Base-by-base conservation (phyloP, 2,329 filamentous ascomycete species). In the Aspergillus sp. region DNA sequence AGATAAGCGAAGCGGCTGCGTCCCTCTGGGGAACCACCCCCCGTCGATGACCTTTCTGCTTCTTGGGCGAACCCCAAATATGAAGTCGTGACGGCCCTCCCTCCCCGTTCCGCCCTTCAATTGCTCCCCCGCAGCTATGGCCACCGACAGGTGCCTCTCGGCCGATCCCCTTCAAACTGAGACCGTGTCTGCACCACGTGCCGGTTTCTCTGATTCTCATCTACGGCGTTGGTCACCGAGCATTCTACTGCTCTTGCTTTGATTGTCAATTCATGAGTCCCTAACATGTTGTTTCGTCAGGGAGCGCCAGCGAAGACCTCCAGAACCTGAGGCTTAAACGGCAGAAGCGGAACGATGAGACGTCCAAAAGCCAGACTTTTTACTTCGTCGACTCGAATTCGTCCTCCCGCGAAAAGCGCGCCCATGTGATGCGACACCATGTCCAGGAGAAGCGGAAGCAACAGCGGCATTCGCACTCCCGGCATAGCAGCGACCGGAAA, bases 371-470 rank as follows among this genome's bases (percentile, higher is more conserved):
- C 11, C 71, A 73, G 61, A 59, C 66, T 5, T 77, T 76, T 55
- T 76, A 74, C 57, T 77, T 77, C 62, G 74, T 77, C 47, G 70
- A 77, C 50, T 69, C 68, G 7, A 70, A 67, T 52, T 75, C 75
- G 3, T 76, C 74, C 3, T 76, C 71, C 17, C 71, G 72, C 32
- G 75, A 75, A 54, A 77, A 77, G 53, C 73, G 75, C 30, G 74
- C 75, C 6, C 74, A 77, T 69, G 75, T 77, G 18, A 77, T 77
- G 75, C 73, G 73, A 36, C 73, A 77, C 53, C 75, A 77, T 65
- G 74, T 77, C n/a, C 72, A 76, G 50, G 68, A 76, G 58, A 77
- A 76, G 61, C 66, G 67, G 41, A 72, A 66, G 56, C 71, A 71
- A 53, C 70, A 63, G 45, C 71, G 69, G 58, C 54, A 64, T 48